Percentiles rank a stretch among this genome's conserved stretches.
Conservation (phyloP, 2,329 filamentous ascomycete genomes). For the Arthrobotrys pseudoclavata region DNA sequence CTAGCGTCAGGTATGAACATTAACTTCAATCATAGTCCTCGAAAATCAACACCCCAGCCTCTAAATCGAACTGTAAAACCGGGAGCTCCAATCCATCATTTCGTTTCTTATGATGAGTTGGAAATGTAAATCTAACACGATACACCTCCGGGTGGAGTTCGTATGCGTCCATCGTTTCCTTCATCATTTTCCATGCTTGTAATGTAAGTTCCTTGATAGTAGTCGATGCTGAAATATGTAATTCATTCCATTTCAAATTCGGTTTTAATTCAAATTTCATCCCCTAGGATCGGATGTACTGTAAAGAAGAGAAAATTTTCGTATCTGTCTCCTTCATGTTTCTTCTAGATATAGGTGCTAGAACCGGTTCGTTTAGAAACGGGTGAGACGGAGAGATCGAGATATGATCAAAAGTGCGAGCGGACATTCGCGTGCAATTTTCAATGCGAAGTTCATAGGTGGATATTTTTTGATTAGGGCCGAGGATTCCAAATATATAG, state of each 20-base stretch:
- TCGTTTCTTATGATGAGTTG: background rate
- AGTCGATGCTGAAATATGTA: background rate
- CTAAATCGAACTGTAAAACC: background rate
- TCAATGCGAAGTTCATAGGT: background rate
- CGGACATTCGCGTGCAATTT: background rate
- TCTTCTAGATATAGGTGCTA: background rate
- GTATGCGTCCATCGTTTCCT: background rate
- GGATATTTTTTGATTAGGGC: background rate
- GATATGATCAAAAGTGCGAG: background rate
- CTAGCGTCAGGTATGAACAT: too few relatives aligned
- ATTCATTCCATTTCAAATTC: background rate
- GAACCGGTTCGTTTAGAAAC: background rate
- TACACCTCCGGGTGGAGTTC: background rate
- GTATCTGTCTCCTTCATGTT: background rate
- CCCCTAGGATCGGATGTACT: background rate
- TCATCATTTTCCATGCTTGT: background rate
- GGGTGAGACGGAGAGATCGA: background rate
- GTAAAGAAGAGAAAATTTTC: background rate
- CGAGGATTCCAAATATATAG: background rate
- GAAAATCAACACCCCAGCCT: background rate
- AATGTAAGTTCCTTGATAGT: background rate
- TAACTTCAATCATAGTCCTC: too few relatives aligned
- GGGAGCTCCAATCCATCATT: background rate
- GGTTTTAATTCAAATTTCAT: background rate
- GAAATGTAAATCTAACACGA: background rate